Evolutionary conservation across 2,329 filamentous ascomycete genomes (phyloP), one percentile per base, ranked within the genome.

Genomic region (Alternaria brassicae): DNA sequence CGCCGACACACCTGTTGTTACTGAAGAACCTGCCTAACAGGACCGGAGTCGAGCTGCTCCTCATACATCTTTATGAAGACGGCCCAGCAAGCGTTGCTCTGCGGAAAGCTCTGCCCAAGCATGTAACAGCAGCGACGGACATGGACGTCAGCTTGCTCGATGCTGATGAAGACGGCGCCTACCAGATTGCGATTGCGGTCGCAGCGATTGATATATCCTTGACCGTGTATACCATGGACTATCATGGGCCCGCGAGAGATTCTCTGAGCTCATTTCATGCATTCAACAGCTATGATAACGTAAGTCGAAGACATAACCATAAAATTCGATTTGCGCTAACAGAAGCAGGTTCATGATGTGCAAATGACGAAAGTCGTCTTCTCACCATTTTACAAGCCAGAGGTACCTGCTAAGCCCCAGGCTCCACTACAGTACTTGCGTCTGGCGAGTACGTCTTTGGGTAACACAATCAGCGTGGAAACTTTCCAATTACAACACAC

Each of bases 151-250:
- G 88, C 60, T 87, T 89, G 58, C 83, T 97, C 5, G 80, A 85
- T 10, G 79, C 84, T 0, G 81, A 84, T 17, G 79, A 84, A 1
- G 81, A 87, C 51, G 86, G 85, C 52, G 88, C 90, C 59, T 86
- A 89, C 45, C 92, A 97, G 78, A 90, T 92, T 65, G 86, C 90
- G 45, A 84, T 97, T 65, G 93, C 93, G 6, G 87, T 96, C 13
- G 91, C 91, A 3, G 90, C 89, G 8, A 90, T 91, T 68, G 91
- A 96, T 75, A 88, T 88, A 60, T 92, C 91, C 10, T 89, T 97
- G 65, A 87, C 86, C 5, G 80, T 97, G 27, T 90, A 89, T 77
- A 93, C 91, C 0, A 80, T 96, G 58, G 90, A 96, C 65, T 91
- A 92, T 73, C 74, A 91, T 70, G 77, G 80, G 6, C 71, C 73